Conservation (phyloP, 192 early-diverging fungal species). For the Coemansia sp. region DNA sequence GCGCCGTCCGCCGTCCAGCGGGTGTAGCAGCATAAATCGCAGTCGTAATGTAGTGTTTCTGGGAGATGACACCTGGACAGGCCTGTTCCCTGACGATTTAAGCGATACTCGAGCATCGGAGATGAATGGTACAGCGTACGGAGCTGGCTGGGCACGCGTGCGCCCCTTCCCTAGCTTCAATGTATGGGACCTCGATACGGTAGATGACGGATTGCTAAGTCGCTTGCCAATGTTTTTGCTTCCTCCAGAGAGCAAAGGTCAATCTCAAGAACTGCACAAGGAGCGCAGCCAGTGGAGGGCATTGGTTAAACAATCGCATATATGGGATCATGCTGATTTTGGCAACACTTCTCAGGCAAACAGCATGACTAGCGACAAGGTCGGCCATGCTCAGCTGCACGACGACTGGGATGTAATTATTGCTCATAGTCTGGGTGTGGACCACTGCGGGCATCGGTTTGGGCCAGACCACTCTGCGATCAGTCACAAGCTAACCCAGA, state of each 20-base stretch:
- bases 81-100: conserved; percentile 74
- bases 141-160: conserved; percentile 55
- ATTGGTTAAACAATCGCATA: conserved; percentile 36
- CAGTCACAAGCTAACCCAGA: conserved; percentile 79
- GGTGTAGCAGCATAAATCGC: conserved; percentile 4
- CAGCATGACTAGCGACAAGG: conserved; percentile 27
- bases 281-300: conserved; percentile 26
- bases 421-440: conserved; percentile 93
- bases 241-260: conserved; percentile 11
- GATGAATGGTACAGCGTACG: conserved; percentile 11
- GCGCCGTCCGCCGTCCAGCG: conserved; percentile 16
- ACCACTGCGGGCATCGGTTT: conserved; percentile 93
- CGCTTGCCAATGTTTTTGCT: conserved; percentile 56
- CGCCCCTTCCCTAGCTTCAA: conserved; percentile 69
- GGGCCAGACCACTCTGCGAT: conserved; percentile 85
- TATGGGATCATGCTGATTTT: conserved; percentile 32
- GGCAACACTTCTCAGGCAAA: neutral
- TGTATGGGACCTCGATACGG: conserved; percentile 90
- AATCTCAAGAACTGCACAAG: conserved; percentile 1
- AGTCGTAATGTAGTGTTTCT: conserved; percentile 68
- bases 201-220: conserved; percentile 80
- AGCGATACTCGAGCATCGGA: conserved; percentile 24
- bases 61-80: conserved; percentile 96
- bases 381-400: conserved; percentile 27
- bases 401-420: conserved; percentile 75